Base-by-base conservation (phyloP, 2,329 filamentous ascomycete species). In the Epichloe sylvatica region DNA sequence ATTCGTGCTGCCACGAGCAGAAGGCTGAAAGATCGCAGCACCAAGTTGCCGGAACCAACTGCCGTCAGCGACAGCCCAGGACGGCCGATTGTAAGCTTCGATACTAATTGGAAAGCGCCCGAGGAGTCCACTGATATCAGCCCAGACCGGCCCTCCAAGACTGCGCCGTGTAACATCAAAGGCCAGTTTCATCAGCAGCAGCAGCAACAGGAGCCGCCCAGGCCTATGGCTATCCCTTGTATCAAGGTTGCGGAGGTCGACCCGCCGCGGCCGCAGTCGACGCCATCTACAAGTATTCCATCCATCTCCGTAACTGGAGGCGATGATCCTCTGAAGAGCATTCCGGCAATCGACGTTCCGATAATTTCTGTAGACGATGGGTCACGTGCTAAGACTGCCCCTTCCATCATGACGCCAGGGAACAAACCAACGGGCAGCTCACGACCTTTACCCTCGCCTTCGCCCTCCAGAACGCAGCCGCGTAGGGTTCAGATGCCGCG, bases 51-150 rank as follows among this genome's bases (percentile, higher is more conserved):
- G 30, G 91, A 84, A 61, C 91, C 91, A 56, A 87, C 86, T 49
- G 83, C 86, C 61, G 90, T 97, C 67, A 96, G 89, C 70, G 85
- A 96, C 70, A 85, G 78, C 62, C 84, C 86, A 59, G 88, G 88
- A 59, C 81, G 91, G 63, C 91, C 91, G 55, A 97, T 97, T 73
- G 91, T 97, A 75, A 97, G 91, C 76, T 97, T 97, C 75, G 79
- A 94, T 69, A 78, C 78, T 61, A 78, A 84, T 64, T 95, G 87
- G 82, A 84, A 81, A 73, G 77, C 81, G 62, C 78, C 77, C 64
- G 81, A 85, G 64, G 73, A 77, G 72, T 73, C 72, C 67, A 75
- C 84, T 75, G 83, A 88, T 79, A 68, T 78, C 71, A 84, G 57
- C 60, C 64, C 66, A 70, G 67, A 75, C 56, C 60, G 58, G 58